A percentile compares a stretch with the other conserved stretches of the same genome.
These are phyloP conservation scores for Lachnellula cervina DNA, from an alignment of 2,329 filamentous ascomycete species.

Conservation along the genomic window DNA sequence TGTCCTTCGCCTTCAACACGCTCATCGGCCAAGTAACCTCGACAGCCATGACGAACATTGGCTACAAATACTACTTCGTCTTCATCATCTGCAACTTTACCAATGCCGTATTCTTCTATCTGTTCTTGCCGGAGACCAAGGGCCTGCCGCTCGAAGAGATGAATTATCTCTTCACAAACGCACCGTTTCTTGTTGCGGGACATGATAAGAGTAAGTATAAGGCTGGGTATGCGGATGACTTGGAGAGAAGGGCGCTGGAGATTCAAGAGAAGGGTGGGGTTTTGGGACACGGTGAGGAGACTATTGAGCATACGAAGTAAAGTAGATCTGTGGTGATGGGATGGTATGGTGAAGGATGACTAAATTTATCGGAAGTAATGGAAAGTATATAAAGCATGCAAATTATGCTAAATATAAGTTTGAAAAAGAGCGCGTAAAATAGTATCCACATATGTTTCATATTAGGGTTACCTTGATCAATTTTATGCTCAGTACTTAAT, in stretches of 20 bases:
- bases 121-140: slow-evolving; percentile 32
- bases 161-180: slow-evolving; percentile 37
- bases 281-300: slow-evolving; percentile 8
- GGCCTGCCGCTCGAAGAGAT: slow-evolving; percentile 33
- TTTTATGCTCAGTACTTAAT: no score
- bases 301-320: slow-evolving; percentile 1
- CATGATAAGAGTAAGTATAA: slow-evolving; percentile 49
- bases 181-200: slow-evolving; percentile 57
- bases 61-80: slow-evolving; percentile 45
- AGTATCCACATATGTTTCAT: no score
- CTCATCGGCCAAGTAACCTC: slow-evolving; percentile 48
- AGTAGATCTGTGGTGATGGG: neutral
- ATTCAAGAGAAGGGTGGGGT: slow-evolving; percentile 46
- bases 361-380: no score
- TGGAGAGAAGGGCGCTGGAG: slow-evolving; percentile 55
- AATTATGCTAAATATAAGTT: no score
- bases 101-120: slow-evolving; percentile 36
- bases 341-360: neutral
- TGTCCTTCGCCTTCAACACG: slow-evolving; percentile 57
- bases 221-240: slow-evolving; percentile 42
- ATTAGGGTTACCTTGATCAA: no score
- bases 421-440: no score
- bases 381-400: no score
- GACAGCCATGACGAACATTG: slow-evolving; percentile 49
- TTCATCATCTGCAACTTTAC: slow-evolving; percentile 46